Conservation (phyloP, 2,329 filamentous ascomycete species). For the Neopestalotiopsis sp. region DNA sequence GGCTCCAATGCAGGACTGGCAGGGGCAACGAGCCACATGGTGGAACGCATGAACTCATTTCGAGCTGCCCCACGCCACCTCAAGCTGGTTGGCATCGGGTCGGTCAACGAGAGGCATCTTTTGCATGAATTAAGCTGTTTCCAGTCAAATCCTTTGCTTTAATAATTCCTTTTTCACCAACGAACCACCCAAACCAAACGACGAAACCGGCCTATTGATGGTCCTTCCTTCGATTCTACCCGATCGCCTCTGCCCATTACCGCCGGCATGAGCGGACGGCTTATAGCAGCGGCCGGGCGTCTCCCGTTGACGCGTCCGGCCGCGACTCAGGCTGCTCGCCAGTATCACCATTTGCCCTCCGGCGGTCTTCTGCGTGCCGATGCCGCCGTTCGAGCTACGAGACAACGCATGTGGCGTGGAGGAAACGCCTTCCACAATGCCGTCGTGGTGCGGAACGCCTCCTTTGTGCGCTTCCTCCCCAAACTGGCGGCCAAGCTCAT, state of each 20-base stretch:
- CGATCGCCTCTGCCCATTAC: constrained; percentile 37
- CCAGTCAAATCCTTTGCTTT: background rate
- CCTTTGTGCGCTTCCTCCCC: constrained; percentile 73
- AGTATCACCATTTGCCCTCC: constrained; percentile 70
- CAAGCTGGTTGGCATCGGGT: background rate
- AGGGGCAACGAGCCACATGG: background rate
- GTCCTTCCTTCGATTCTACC: constrained; percentile 25
- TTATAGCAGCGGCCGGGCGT: constrained; percentile 40
- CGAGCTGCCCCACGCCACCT: background rate
- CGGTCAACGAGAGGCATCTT: background rate
- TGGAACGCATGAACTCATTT: background rate
- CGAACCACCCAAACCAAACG: background rate
- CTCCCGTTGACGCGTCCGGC: constrained; percentile 35
- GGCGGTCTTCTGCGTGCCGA: constrained; percentile 74
- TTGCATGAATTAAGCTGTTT: background rate
- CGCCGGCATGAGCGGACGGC: constrained; percentile 42
- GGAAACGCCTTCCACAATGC: constrained; percentile 87
- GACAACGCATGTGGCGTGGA: constrained; percentile 75
- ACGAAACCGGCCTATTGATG: constrained; percentile 30
- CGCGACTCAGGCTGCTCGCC: constrained; percentile 58
- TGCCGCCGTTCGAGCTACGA: constrained; percentile 64
- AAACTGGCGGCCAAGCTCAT: constrained; percentile 90
- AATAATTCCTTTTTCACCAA: background rate
- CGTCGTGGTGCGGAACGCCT: constrained; percentile 67
- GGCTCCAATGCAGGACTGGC: background rate